Evolutionary conservation across 331 rosid species (phyloP).

Genomic region (Quercus phellos): DNA sequence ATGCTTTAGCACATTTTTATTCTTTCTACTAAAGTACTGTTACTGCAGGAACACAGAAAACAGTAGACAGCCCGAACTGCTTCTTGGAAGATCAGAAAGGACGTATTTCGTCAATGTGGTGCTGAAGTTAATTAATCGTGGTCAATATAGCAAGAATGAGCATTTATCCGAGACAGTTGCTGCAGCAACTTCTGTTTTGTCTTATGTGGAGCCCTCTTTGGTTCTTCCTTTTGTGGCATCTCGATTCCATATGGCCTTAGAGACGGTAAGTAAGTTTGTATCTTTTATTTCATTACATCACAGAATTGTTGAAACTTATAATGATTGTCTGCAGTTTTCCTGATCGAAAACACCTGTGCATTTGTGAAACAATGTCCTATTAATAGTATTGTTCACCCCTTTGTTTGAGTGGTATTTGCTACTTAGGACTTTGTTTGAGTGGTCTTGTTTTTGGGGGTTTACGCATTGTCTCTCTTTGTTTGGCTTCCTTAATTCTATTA

Average conservation of each 20-base stretch:
- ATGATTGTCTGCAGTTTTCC: conserved; percentile 6
- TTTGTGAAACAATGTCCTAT: conserved; percentile 9
- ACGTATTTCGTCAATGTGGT: conserved; percentile 67
- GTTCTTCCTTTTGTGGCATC: conserved; percentile 97
- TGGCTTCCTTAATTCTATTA: no score
- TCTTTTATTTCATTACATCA: conserved; percentile 25
- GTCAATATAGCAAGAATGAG: conserved; percentile 98
- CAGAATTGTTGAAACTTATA: conserved; percentile 17
- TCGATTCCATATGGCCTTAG: conserved; percentile 97
- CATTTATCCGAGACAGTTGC: conserved; percentile 95
- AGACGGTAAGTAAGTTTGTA: conserved; percentile 72
- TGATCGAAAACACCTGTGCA: not conserved
- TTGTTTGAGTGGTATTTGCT: not conserved
- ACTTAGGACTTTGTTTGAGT: no score
- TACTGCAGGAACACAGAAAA: conserved; percentile 45
- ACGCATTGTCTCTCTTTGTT: no score
- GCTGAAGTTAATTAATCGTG: conserved; percentile 90
- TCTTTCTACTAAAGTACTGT: conserved; percentile 39
- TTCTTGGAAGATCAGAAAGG: conserved; percentile 78
- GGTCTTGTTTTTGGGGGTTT: no score
- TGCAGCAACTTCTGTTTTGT: conserved; percentile 82
- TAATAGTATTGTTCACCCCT: conserved; percentile 5
- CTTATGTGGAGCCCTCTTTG: conserved; percentile 85
- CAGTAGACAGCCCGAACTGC: conserved; percentile 37
- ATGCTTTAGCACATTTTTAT: conserved; percentile 17